Evolutionary conservation across 2,329 filamentous ascomycete genomes (phyloP), one percentile per base, ranked within the genome.

Genomic region (Zymoseptoria brevis): DNA sequence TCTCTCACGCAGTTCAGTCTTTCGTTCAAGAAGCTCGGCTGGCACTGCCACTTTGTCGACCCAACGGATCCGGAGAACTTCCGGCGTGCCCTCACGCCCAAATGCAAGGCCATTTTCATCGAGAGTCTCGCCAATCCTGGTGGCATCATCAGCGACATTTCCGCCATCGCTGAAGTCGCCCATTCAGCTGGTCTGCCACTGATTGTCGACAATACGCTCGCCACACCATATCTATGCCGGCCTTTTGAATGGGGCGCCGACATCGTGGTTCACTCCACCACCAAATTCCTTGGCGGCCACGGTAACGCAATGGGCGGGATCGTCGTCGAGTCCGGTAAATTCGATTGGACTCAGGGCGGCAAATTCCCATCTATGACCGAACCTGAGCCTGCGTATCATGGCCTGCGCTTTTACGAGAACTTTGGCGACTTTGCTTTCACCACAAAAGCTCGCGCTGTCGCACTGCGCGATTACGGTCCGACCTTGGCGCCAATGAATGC

Each of bases 21-120:
- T 53, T 60, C 60, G 8, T 62, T 62, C 60, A 59, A 60, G 55
- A 62, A 62, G 57, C 58, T 62, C 41, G 60, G 57, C 55, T 62
- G 60, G 60, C 57, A 62, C 41, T 62, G 57, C 53, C 55, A 58
- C 22, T 60, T 62, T 41, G 60, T 60, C 22, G 60, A 60, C 53
- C 58, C 57, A 22, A 62, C 58, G 41, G 60, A 62, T 50, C 60
- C 57, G 19, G 58, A 60, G 29, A 62, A 60, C 50, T 62, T 60
- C 60, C 60, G 60, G 6, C 57, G 58, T 41, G 41, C 35, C 48
- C 58, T 62, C 58, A 60, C 60, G 53, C 57, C 60, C 30, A 62
- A 62, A 56, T 60, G 57, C 53, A 62, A 60, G 53, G 60, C 60
- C 13, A 60, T 62, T 19, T 62, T 60, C 55, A 56, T 62, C 8